phyloP scores from a whole-genome alignment of 768 basidiomycete genomes.

The Favolaschia claudopus region DNA sequence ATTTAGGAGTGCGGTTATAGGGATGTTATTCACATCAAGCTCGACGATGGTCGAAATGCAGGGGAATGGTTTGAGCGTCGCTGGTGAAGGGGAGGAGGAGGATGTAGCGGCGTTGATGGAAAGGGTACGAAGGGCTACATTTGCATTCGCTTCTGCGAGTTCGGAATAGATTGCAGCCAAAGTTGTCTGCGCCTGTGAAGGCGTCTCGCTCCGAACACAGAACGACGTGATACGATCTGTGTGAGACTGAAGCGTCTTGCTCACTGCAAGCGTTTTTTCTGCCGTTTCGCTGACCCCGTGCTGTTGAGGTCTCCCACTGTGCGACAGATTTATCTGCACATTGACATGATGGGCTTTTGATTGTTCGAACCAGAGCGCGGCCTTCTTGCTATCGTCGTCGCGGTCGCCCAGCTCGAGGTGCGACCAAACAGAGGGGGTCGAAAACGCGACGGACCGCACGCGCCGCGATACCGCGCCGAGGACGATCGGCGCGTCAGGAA shows the following conservation, averaged over 20 bases:
- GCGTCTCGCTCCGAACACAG: conserved; percentile 26
- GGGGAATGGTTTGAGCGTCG: conserved; percentile 16
- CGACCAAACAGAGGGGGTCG: conserved; percentile 42
- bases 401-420: conserved; percentile 31
- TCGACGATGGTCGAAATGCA: conserved; percentile 11
- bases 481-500: conserved; percentile 42
- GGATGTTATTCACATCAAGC: conserved; percentile 32
- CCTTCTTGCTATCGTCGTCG: conserved; percentile 31
- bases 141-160: neutral
- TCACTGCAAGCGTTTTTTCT: neutral
- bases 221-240: conserved; percentile 28
- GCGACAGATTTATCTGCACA: conserved; percentile 28
- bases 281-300: neutral
- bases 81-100: conserved; percentile 7
- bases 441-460: conserved; percentile 36
- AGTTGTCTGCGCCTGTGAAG: conserved; percentile 27
- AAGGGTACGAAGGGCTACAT: conserved; percentile 10
- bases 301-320: neutral
- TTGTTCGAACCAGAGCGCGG: conserved; percentile 39
- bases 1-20: conserved; percentile 27
- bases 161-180: conserved; percentile 29
- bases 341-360: conserved; percentile 34
- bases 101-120: conserved; percentile 3
- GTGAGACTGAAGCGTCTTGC: conserved; percentile 12
- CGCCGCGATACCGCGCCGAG: conserved; percentile 39